A percentile compares a stretch with the other conserved stretches of the same genome.
phyloP scores from a whole-genome alignment of 1,284 basidiomycete species.

The Exobasidium cylindrosporum region DNA sequence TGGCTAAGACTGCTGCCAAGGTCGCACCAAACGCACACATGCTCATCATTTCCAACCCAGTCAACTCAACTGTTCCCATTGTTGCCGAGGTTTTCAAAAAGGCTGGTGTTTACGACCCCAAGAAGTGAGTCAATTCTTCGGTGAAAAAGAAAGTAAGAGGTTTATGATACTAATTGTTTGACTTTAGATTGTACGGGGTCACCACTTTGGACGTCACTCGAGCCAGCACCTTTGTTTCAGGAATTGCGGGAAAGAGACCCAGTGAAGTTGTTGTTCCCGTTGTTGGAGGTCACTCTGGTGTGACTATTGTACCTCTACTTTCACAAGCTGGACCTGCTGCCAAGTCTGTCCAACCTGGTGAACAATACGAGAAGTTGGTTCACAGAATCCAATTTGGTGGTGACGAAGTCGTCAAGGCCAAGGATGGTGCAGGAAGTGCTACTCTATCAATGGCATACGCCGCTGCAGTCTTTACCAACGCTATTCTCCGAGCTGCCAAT shows the following conservation, averaged over 20 bases:
- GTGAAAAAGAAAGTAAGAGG: too few relatives aligned
- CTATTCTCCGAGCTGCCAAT: conserved; percentile 77
- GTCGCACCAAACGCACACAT: conserved; percentile 85
- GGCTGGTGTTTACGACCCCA: conserved; percentile 87
- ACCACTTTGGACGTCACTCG: conserved; percentile 97
- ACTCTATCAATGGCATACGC: conserved; percentile 84
- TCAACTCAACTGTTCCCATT: conserved; percentile 87
- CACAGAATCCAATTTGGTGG: conserved; percentile 90
- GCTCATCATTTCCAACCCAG: conserved; percentile 83
- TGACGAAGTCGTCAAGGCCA: conserved; percentile 88
- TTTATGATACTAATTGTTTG: too few relatives aligned
- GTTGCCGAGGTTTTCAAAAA: conserved; percentile 89
- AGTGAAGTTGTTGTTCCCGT: conserved; percentile 80
- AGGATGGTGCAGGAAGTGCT: conserved; percentile 80
- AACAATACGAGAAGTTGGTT: conserved; percentile 60
- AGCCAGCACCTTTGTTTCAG: conserved; percentile 83
- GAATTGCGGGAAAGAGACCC: conserved; percentile 60
- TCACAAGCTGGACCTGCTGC: conserved; percentile 70
- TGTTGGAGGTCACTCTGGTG: conserved; percentile 92
- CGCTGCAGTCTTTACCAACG: conserved; percentile 63
- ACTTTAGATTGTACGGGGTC: conserved; percentile 68
- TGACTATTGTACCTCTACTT: conserved; percentile 93
- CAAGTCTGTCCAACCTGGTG: conserved; percentile 61
- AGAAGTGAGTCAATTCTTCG: conserved; percentile 26
- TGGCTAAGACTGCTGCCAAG: conserved; percentile 81